phyloP scores from a whole-genome alignment of 192 early-diverging fungal species.

The Chytriomyces sp. region DNA sequence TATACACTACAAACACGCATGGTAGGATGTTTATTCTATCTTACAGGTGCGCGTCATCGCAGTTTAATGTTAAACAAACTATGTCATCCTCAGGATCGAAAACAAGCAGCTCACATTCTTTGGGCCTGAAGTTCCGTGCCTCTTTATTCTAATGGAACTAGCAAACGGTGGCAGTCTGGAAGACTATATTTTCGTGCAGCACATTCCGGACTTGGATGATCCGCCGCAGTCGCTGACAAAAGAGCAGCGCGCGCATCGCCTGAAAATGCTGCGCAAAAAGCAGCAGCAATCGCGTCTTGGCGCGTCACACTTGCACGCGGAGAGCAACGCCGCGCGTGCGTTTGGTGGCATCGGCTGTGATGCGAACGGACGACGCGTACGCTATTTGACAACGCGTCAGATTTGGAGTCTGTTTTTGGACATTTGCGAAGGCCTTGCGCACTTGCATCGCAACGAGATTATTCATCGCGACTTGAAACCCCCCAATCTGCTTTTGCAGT shows the following conservation, averaged over 20 bases:
- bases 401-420: slow-evolving; percentile 91
- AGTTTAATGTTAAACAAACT: slow-evolving; percentile 59
- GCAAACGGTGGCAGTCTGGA: slow-evolving; percentile 96
- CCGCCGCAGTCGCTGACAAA: slow-evolving; percentile 13
- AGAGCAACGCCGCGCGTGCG: slow-evolving; percentile 23
- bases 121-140: slow-evolving; percentile 86
- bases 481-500: slow-evolving; percentile 87
- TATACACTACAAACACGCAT: slow-evolving; percentile 94
- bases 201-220: slow-evolving; percentile 34
- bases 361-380: slow-evolving; percentile 42
- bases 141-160: slow-evolving; percentile 92
- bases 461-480: slow-evolving; percentile 96
- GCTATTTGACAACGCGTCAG: slow-evolving; percentile 58
- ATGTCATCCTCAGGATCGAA: slow-evolving; percentile 75
- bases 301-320: slow-evolving; percentile 1
- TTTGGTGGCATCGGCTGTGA: slow-evolving; percentile 46
- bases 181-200: slow-evolving; percentile 78
- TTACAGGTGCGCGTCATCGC: slow-evolving; percentile 27
- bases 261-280: slow-evolving; percentile 22
- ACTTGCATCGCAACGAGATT: slow-evolving; percentile 86
- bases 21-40: slow-evolving; percentile 78
- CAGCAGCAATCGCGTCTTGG: not conserved
- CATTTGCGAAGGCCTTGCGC: slow-evolving; percentile 86
- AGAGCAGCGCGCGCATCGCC: slow-evolving; percentile 25
- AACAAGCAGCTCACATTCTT: slow-evolving; percentile 75